Percentiles rank a stretch among this genome's conserved stretches.
Conservation (phyloP, 768 basidiomycete genomes). For the Trametes punicea region DNA sequence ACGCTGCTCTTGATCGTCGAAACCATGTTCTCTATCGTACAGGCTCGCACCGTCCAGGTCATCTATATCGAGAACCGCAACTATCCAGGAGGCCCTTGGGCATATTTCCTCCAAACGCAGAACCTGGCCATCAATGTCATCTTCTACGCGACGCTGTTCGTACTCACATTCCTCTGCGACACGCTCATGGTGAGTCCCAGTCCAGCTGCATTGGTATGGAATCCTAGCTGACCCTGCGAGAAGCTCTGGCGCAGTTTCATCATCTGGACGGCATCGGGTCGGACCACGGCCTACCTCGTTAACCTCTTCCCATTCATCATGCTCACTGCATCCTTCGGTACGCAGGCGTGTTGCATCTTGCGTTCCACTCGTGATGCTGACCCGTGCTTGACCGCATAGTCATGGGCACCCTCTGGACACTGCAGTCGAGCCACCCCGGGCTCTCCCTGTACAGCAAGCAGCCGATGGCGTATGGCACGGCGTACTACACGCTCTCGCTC, state of each 20-base stretch:
- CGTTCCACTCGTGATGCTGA: neutral
- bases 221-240: neutral
- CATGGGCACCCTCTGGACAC: conserved; percentile 21
- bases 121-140: conserved; percentile 41
- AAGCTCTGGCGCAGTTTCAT: conserved; percentile 18
- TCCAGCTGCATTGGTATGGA: neutral
- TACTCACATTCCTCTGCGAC: conserved; percentile 42
- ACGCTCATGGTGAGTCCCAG: conserved; percentile 37
- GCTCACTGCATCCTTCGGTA: conserved; percentile 18
- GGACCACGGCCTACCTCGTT: conserved; percentile 1
- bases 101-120: conserved; percentile 41
- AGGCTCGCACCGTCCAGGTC: conserved; percentile 36
- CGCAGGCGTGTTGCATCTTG: neutral
- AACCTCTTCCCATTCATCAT: conserved; percentile 12
- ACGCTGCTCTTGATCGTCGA: conserved; percentile 36
- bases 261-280: conserved; percentile 17
- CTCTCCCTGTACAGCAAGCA: conserved; percentile 21
- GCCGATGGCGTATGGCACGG: conserved; percentile 20
- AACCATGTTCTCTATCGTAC: conserved; percentile 37
- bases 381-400: neutral
- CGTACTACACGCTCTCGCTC: conserved; percentile 28
- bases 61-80: conserved; percentile 26
- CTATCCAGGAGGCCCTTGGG: conserved; percentile 38
- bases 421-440: conserved; percentile 20
- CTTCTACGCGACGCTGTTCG: conserved; percentile 41